Base-by-base conservation (phyloP, 2,329 filamentous ascomycete species). In the Talaromyces marneffei region DNA sequence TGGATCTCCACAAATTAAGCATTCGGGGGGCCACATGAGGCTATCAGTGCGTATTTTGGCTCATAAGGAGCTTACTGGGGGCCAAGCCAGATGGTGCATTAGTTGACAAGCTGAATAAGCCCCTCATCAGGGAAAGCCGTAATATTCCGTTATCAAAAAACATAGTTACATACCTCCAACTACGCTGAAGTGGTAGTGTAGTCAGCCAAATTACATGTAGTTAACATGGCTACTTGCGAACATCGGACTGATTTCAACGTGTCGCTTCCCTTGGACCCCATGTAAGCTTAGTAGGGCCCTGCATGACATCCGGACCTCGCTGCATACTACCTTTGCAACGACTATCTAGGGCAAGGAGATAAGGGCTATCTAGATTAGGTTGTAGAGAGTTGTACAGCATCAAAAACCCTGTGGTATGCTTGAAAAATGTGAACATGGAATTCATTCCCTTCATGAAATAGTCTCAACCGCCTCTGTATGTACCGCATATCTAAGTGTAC, bases 241-340 rank as follows among this genome's bases (percentile, higher is more conserved):
- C 23, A 27, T 99, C 69, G 94, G 99, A 83, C 87, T n/a, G n/a
- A n/a, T n/a, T n/a, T 93, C 52, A 91, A 87, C 60, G 97, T 95
- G 77, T 27, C n/a, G 27, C 16, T 48, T 6, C 44, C 6, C 44
- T n/a, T 48, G 44, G 44, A 18, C 23, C 40, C 25, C 44, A 48
- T 48, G 44, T 48, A 27, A 48, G 44, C 44, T 48, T 48, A 48
- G 44, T 48, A 48, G 44, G 23, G 18, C 44, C 25, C 14, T n/a
- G 44, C 14, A 48, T 8, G 25, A 48, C 42, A 27, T 6, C 12
- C 18, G 25, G 12, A 5, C 20, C 20, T 2, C 16, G 42, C 25
- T 29, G 44, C 29, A 48, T 23, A 48, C 14, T 48, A 27, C 29
- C 44, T 27, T 29, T 48, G 23, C 29, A 48, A 48, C n/a, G 14